Percentiles rank a stretch among this genome's conserved stretches.
These are phyloP conservation scores for Hsuehochloa calcarea DNA, from an alignment of 176 grass and related monocot genomes.

Conservation along the genomic window DNA sequence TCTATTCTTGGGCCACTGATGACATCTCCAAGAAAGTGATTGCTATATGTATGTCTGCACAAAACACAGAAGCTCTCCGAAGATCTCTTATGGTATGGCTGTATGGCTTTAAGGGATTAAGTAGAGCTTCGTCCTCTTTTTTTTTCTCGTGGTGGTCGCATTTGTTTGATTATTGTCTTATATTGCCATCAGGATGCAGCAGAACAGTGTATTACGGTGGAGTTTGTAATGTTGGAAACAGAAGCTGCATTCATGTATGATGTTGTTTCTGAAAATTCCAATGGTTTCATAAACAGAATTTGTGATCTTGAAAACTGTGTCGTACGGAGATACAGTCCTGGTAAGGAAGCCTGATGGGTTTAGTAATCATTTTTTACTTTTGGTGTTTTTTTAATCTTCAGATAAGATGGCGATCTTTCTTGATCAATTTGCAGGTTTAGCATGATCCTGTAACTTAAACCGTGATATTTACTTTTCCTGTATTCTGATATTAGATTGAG, in stretches of 20 bases:
- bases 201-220: slow-evolving; percentile 75
- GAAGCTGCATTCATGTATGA: slow-evolving; percentile 40
- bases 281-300: slow-evolving; percentile 52
- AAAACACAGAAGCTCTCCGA: slow-evolving; percentile 52
- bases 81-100: slow-evolving; percentile 72
- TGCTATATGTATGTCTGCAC: slow-evolving; percentile 64
- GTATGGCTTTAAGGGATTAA: not conserved
- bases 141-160: not conserved
- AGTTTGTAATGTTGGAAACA: slow-evolving; percentile 76
- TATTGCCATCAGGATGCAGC: slow-evolving; percentile 66
- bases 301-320: slow-evolving; percentile 91
- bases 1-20: slow-evolving; percentile 80
- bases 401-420: not conserved
- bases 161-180: not conserved
- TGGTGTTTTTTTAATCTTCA: not conserved
- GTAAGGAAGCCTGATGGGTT: slow-evolving; percentile 38
- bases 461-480: not conserved
- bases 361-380: slow-evolving; percentile 2
- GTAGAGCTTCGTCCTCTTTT: not conserved
- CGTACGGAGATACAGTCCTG: slow-evolving; percentile 61
- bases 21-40: slow-evolving; percentile 88
- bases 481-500: not conserved
- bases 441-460: slow-evolving; percentile 10
- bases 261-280: slow-evolving; percentile 31
- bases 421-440: not conserved